Evolutionary conservation across 2,329 filamentous ascomycete genomes (phyloP).

Genomic region (Venturia nashicola): DNA sequence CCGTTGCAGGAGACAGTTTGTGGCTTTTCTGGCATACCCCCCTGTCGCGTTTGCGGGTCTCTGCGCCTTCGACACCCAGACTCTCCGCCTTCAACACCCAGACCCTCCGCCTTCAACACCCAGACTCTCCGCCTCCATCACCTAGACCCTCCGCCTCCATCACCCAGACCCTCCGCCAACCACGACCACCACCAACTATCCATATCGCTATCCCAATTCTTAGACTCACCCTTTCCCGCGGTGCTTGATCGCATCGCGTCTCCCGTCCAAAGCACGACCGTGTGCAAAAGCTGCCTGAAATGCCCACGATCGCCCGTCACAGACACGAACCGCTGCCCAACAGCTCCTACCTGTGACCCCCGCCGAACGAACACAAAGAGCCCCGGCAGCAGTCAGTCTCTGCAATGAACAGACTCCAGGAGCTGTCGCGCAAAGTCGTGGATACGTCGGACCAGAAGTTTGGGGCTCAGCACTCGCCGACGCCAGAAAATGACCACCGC

Average conservation of each 20-base stretch:
- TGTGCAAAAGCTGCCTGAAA: neutral
- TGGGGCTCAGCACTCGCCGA: neutral
- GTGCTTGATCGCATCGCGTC: neutral
- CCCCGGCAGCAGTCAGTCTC: neutral
- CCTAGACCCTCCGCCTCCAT: neutral
- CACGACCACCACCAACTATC: conserved; percentile 11
- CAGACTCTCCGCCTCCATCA: neutral
- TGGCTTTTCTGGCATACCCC: neutral
- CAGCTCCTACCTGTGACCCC: neutral
- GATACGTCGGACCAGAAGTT: neutral
- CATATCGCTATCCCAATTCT: neutral
- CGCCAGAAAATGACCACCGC: neutral
- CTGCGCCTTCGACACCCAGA: neutral
- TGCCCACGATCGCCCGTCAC: neutral
- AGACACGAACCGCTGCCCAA: neutral
- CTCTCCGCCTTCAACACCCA: neutral
- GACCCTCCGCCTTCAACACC: neutral
- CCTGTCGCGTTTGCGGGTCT: neutral
- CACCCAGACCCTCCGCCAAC: neutral
- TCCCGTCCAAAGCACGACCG: neutral
- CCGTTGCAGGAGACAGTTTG: neutral
- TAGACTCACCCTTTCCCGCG: neutral
- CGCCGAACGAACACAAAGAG: neutral
- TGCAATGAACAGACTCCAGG: neutral
- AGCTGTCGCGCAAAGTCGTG: neutral